These are phyloP conservation scores for Abelmoschus esculentus DNA, from an alignment of 345 rosid species.

Conservation along the genomic window DNA sequence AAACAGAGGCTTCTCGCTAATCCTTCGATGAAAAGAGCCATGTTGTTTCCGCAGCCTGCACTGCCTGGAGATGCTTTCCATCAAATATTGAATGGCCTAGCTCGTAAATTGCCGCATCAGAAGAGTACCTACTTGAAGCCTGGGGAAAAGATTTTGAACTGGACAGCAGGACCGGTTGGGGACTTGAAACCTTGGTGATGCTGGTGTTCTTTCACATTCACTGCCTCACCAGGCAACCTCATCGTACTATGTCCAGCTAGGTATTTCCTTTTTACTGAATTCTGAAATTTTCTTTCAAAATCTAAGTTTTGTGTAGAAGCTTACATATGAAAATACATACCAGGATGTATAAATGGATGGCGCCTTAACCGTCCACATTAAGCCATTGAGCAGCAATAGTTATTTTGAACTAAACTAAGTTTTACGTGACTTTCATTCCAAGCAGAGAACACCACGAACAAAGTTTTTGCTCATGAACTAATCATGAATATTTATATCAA, in stretches of 20 bases:
- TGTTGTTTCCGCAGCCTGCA: conserved; percentile 93
- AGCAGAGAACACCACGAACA: background rate
- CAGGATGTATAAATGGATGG: background rate
- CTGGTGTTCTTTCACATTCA: background rate
- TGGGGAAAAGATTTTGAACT: conserved; percentile 54
- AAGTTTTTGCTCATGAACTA: background rate
- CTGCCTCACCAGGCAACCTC: conserved; percentile 1
- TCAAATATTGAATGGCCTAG: conserved; percentile 85
- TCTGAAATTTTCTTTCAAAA: background rate
- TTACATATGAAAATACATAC: background rate
- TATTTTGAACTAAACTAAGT: background rate
- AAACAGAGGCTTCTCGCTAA: conserved; percentile 91
- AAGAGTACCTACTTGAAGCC: conserved; percentile 43
- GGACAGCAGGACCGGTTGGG: conserved; percentile 82
- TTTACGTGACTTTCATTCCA: background rate
- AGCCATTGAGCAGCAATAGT: background rate
- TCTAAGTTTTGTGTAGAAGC: conserved; percentile 16
- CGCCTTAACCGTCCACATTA: background rate
- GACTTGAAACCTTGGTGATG: conserved; percentile 86
- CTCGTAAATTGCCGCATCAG: conserved; percentile 74
- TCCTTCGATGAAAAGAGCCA: conserved; percentile 88
- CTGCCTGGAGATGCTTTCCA: conserved; percentile 93
- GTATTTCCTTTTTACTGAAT: background rate
- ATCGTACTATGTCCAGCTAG: too few species aligned
- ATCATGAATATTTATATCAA: background rate